Evolutionary conservation across 2,329 filamentous ascomycete genomes (phyloP), one percentile per base, ranked within the genome.

Genomic region (Aspergillus sp.): DNA sequence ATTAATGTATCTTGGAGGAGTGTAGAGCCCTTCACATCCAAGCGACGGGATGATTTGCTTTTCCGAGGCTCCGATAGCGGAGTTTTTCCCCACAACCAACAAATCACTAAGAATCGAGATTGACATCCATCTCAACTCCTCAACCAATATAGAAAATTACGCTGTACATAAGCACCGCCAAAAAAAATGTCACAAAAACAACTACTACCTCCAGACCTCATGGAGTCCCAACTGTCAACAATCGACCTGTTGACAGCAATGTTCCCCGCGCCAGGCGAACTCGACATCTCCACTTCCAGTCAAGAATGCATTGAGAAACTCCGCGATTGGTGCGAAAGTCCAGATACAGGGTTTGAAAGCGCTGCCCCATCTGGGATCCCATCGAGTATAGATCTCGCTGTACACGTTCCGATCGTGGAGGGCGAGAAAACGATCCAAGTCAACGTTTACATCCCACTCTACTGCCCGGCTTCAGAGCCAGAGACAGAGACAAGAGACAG

Each of bases 231-330:
- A 69, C 69, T 84, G 11, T 79, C 78, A 1, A 81, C 81, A 57
- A 75, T 85, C 38, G 83, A 85, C 54, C 80, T 85, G n/a, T 70
- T 85, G 3, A 71, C 76, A 65, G 82, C 83, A 9, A 85, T 85
- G 83, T 85, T 83, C 62, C 77, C 79, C 0, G 68, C 69, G 0
- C 61, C 68, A 1, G 68, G 67, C 0, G 80, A 84, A 15, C 71
- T 81, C 1, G 82, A 83, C 1, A 68, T 73, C 4, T 71, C 80
- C 2, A 75, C 68, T n/a, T 73, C 80, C 8, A 76, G 71, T 31
- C 59, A 62, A 3, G 59, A 71, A 11, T 69, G 64, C 50, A 54
- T 75, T 7, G 68, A 70, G 28, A 72, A 54, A 60, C 65, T 75
- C 4, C 71, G 69, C 15, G 47, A 61, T 7, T 75, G 72, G 72